Percentiles rank a stretch among this genome's conserved stretches.
Conservation (phyloP, 1,284 basidiomycete species). For the Leucoagaricus sp. region DNA sequence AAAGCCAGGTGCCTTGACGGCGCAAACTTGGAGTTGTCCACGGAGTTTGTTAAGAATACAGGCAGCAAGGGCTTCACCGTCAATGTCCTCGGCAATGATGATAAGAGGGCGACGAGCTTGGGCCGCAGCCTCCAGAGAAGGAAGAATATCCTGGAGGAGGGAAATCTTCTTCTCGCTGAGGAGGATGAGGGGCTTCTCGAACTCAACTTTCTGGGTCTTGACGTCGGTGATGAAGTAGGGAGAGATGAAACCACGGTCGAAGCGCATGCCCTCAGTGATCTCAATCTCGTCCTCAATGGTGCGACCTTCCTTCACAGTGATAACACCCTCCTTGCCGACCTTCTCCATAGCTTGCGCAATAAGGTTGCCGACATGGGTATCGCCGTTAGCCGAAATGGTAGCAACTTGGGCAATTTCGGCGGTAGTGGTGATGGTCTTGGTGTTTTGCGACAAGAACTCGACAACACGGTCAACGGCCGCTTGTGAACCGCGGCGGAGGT, state of each 20-base stretch:
- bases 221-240: slow-evolving; percentile 99
- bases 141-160: slow-evolving; percentile 92
- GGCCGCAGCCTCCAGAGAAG: slow-evolving; percentile 90
- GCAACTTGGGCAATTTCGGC: slow-evolving; percentile 98
- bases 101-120: slow-evolving; percentile 90
- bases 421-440: slow-evolving; percentile 94
- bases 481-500: slow-evolving; percentile 94
- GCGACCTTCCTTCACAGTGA: slow-evolving; percentile 98
- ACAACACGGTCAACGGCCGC: slow-evolving; percentile 97
- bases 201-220: slow-evolving; percentile 95
- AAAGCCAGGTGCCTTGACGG: slow-evolving; percentile 97
- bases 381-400: slow-evolving; percentile 98
- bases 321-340: slow-evolving; percentile 99
- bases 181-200: slow-evolving; percentile 95
- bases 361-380: slow-evolving; percentile 90
- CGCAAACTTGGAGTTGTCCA: slow-evolving; percentile 90
- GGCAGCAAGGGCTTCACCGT: slow-evolving; percentile 96
- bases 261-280: slow-evolving; percentile 99
- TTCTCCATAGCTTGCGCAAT: slow-evolving; percentile 99
- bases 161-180: slow-evolving; percentile 99
- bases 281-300: slow-evolving; percentile 99
- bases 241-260: slow-evolving; percentile 98
- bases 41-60: slow-evolving; percentile 99
- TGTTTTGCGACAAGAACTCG: slow-evolving; percentile 86
- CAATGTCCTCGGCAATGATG: slow-evolving; percentile 97